These are phyloP conservation scores for Coemansia sp. DNA, from an alignment of 192 early-diverging fungal species.

Conservation along the genomic window DNA sequence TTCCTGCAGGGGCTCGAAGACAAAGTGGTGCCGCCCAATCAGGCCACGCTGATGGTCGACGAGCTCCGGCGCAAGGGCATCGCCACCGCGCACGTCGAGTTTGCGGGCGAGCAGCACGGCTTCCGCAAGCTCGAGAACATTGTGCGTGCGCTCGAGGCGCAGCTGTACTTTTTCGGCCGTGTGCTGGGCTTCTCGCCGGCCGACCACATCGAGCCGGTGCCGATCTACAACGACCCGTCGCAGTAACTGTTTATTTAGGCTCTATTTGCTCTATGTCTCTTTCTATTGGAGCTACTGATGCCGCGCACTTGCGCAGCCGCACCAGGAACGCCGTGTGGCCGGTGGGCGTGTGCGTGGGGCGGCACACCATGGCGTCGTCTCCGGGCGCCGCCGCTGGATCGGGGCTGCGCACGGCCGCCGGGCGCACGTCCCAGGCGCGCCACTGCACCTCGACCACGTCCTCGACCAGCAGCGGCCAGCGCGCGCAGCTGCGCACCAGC, in stretches of 20 bases:
- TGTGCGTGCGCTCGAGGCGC: conserved; percentile 56
- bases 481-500: conserved; percentile 9
- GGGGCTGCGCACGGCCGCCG: conserved; percentile 23
- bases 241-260: too few species aligned
- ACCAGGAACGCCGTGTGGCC: conserved; percentile 58
- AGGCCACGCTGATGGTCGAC: conserved; percentile 69
- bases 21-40: conserved; percentile 71
- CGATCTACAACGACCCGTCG: conserved; percentile 15
- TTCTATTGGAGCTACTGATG: too few species aligned
- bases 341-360: conserved; percentile 48
- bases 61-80: conserved; percentile 60
- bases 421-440: conserved; percentile 38
- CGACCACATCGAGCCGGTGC: conserved; percentile 45
- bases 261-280: background rate
- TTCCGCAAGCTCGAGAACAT: conserved; percentile 68
- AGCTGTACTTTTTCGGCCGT: conserved; percentile 66
- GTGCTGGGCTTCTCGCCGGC: conserved; percentile 61
- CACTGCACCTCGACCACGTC: conserved; percentile 41
- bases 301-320: conserved; percentile 35
- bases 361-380: conserved; percentile 46
- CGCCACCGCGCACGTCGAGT: conserved; percentile 57
- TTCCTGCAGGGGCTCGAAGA: conserved; percentile 75
- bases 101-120: conserved; percentile 67
- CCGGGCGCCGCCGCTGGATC: background rate
- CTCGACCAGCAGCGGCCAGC: conserved; percentile 37